phyloP scores from a whole-genome alignment of 163 green algal species.

The Coccomyxa subellipsoidea region DNA sequence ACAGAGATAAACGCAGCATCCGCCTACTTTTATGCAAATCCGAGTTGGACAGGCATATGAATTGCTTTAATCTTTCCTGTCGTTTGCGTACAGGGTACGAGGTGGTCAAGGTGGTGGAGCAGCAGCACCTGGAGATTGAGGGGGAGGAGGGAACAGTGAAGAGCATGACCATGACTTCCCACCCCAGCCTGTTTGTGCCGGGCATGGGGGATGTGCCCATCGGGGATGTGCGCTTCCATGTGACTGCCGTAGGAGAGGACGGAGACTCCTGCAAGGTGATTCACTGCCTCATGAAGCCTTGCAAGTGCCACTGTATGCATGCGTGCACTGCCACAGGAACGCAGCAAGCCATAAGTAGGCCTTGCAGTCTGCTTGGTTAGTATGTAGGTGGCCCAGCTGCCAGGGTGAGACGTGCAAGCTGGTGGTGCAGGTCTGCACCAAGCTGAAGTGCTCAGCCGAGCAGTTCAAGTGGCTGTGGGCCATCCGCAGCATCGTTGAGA shows the following conservation, averaged over 20 bases:
- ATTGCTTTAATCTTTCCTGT: not conserved
- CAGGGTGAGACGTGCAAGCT: not conserved
- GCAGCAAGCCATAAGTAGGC: not conserved
- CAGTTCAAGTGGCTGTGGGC: constrained; percentile 5
- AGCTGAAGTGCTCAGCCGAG: not conserved
- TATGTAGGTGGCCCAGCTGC: not conserved
- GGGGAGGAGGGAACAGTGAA: not conserved
- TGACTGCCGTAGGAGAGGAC: not conserved
- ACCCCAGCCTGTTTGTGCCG: not conserved
- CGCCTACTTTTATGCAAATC: no score
- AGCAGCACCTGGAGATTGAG: not conserved
- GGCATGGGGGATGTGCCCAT: not conserved
- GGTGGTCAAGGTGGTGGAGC: not conserved
- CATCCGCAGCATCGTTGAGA: not conserved
- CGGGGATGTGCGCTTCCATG: not conserved
- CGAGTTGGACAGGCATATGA: no score
- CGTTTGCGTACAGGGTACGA: not conserved
- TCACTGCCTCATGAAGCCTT: not conserved
- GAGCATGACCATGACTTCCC: not conserved
- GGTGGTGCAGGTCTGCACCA: not conserved
- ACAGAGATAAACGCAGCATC: no score
- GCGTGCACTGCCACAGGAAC: not conserved
- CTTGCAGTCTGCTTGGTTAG: not conserved
- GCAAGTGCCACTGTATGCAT: not conserved
- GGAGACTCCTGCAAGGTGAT: not conserved